Base-by-base conservation (phyloP, 129 eudicot genomes). In the Tagetes patula region DNA sequence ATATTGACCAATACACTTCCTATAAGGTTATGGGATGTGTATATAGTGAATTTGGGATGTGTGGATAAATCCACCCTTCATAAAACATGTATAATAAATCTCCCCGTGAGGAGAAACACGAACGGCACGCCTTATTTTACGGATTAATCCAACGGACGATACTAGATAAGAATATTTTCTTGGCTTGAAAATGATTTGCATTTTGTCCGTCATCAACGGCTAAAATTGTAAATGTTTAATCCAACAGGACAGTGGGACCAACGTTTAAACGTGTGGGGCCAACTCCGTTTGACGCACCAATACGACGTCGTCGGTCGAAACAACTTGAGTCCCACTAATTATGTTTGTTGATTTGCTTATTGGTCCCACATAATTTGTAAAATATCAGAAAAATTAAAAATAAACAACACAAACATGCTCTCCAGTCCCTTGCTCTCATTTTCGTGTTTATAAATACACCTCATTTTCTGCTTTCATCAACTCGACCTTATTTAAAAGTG, bases 201-300 rank as follows among this genome's bases (percentile, higher is more conserved):
- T 77, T 77, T 70, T 70, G 73, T 78, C 82, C 82, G 82, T 71
- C 82, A 78, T 78, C 82, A 78, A 78, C 82, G 82, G 82, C 77
- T 65, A 45, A 71, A 71, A 63, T 70, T 71, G 38, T 43, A 78
- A 40, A 78, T 63, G 47, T 45, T 71, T 61, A 74, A 45, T 63
- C 50, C 67, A 14, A 30, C 37, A 2, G 50, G 9, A 12, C 4
- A 50, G 50, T 32, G 69, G 81, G 75, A 2, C 60, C 70, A 8
- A 32, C 31, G 41, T 48, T 70, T 55, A 54, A 70, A 78, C 81
- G 81, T 62, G 81, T 77, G 76, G 81, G 76, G 2, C 72, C 76
- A 30, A 0, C 13, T 46, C 76, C 76, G 65, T 70, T 77, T 48
- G 5, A 47, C 48, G 42, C 72, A 60, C 69, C 65, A 64, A 48